phyloP scores from a whole-genome alignment of 2,329 filamentous ascomycete species.

The Aspergillus udagawae region DNA sequence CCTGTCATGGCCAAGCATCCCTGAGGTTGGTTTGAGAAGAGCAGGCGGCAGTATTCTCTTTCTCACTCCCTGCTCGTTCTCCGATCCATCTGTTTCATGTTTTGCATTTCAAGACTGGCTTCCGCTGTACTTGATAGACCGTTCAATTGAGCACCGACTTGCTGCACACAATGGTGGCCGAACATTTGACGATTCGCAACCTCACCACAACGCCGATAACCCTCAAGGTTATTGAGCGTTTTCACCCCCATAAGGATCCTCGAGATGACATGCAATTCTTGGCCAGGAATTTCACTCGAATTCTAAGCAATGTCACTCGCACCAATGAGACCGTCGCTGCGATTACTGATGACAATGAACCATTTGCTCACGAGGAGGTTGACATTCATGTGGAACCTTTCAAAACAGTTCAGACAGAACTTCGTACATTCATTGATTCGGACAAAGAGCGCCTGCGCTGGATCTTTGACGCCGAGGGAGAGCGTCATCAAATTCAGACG shows the following conservation, averaged over 20 bases:
- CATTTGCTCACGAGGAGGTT: constrained; percentile 60
- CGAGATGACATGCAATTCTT: constrained; percentile 37
- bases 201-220: constrained; percentile 69
- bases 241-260: constrained; percentile 52
- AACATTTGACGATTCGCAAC: constrained; percentile 71
- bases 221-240: constrained; percentile 70
- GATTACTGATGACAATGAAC: constrained; percentile 49
- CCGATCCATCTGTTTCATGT: background rate
- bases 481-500: constrained; percentile 68
- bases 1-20: background rate
- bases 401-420: constrained; percentile 58
- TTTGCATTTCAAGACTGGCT: background rate
- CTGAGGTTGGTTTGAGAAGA: background rate
- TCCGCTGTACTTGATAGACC: background rate
- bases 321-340: constrained; percentile 45
- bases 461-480: constrained; percentile 62
- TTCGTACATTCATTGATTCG: constrained; percentile 56
- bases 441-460: constrained; percentile 66
- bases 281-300: constrained; percentile 45
- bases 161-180: constrained; percentile 30
- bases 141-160: background rate
- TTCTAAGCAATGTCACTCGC: constrained; percentile 40
- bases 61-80: background rate
- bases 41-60: background rate
- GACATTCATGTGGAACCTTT: constrained; percentile 66